Conservation (phyloP, 768 basidiomycete genomes). For the Kwoniella heveanensis region DNA sequence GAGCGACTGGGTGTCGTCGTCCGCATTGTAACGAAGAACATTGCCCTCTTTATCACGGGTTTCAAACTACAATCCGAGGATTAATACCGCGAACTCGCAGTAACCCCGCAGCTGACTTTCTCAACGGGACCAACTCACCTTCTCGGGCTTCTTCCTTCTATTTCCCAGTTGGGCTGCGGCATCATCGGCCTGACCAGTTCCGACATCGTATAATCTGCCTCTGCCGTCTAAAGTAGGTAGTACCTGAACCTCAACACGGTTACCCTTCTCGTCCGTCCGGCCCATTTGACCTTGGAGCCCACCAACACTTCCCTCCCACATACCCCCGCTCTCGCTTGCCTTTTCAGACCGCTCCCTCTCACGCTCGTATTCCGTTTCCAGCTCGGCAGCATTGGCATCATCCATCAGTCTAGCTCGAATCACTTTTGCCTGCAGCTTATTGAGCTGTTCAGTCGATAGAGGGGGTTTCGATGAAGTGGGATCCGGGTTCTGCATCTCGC, state of each 20-base stretch:
- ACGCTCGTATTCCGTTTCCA: constrained; percentile 84
- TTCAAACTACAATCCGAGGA: constrained; percentile 70
- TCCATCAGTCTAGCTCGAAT: constrained; percentile 86
- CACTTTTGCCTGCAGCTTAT: constrained; percentile 89
- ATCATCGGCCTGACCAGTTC: constrained; percentile 67
- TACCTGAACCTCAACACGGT: constrained; percentile 72
- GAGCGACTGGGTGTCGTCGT: constrained; percentile 82
- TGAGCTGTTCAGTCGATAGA: constrained; percentile 64
- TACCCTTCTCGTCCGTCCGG: constrained; percentile 52
- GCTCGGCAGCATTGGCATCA: constrained; percentile 69
- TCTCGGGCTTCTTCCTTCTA: constrained; percentile 71
- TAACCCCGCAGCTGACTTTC: too few relatives aligned
- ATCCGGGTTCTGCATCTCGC: constrained; percentile 15
- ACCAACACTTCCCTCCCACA: constrained; percentile 58
- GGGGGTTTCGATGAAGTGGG: constrained; percentile 47
- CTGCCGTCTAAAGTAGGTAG: constrained; percentile 83
- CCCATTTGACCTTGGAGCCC: constrained; percentile 51
- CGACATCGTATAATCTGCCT: constrained; percentile 88
- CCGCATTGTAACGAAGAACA: constrained; percentile 80
- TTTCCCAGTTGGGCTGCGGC: constrained; percentile 65
- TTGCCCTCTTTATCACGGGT: constrained; percentile 93
- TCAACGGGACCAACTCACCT: constrained; percentile 57
- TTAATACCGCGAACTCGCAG: too few relatives aligned
- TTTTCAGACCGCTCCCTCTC: constrained; percentile 61
- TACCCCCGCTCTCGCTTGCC: constrained; percentile 48